Conservation (phyloP, 2,329 filamentous ascomycete genomes). For the Fusarium nurragi region DNA sequence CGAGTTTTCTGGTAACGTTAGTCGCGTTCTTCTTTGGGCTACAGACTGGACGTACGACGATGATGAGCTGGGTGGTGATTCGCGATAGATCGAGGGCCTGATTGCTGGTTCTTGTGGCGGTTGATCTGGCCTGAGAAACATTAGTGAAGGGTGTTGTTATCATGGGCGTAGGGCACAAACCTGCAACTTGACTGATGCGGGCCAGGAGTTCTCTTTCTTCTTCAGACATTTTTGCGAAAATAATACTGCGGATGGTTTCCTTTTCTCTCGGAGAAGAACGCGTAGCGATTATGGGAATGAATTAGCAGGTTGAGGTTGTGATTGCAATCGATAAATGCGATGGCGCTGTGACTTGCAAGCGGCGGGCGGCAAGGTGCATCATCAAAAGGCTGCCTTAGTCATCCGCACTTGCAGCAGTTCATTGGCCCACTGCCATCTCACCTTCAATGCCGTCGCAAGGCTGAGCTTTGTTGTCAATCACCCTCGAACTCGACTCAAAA, state of each 20-base stretch:
- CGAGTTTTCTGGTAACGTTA: conserved; percentile 45
- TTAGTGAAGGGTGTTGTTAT: conserved; percentile 37
- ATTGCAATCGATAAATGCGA: conserved; percentile 4
- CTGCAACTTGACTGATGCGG: conserved; percentile 62
- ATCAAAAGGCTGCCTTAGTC: conserved; percentile 38
- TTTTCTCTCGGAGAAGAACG: background rate
- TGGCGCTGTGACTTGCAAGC: background rate
- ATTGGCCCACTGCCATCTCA: conserved; percentile 29
- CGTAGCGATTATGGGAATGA: background rate
- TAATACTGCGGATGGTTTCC: background rate
- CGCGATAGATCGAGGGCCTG: conserved; percentile 50
- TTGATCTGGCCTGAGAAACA: conserved; percentile 75
- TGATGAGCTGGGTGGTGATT: conserved; percentile 45
- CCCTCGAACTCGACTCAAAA: background rate
- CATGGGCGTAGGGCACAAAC: conserved; percentile 47
- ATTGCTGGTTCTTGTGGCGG: conserved; percentile 74
- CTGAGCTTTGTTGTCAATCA: conserved; percentile 29
- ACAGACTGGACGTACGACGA: conserved; percentile 48
- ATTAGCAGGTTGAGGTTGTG: background rate
- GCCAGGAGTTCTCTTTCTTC: conserved; percentile 64
- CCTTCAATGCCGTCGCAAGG: conserved; percentile 32
- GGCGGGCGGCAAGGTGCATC: conserved; percentile 31
- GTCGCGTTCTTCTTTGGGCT: background rate
- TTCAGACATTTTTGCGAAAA: conserved; percentile 52
- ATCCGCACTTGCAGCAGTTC: conserved; percentile 11